Evolutionary conservation across 768 basidiomycete genomes (phyloP).

Genomic region (Lactarius pseudohatsudake): DNA sequence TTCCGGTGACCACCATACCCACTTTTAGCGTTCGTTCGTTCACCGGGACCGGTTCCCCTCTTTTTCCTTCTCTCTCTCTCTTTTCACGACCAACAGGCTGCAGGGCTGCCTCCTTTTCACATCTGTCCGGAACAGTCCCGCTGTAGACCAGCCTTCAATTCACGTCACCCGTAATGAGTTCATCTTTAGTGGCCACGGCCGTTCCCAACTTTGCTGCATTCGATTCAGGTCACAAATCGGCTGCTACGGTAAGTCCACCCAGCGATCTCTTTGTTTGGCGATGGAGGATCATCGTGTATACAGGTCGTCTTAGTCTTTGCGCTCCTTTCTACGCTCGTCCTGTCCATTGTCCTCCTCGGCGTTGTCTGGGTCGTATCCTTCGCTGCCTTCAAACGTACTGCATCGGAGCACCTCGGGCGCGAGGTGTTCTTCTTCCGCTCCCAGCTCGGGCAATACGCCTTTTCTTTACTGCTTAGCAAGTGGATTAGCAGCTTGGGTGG

Average conservation of each 20-base stretch:
- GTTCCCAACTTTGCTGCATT: constrained; percentile 6
- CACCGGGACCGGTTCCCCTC: constrained; percentile 27
- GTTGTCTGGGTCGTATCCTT: constrained; percentile 27
- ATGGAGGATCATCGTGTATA: neutral
- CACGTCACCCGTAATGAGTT: constrained; percentile 5
- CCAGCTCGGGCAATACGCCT: constrained; percentile 68
- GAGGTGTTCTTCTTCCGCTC: constrained; percentile 69
- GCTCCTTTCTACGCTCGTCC: constrained; percentile 22
- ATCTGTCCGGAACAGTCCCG: constrained; percentile 33
- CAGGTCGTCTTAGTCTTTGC: constrained; percentile 21
- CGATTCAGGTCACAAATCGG: constrained; percentile 4
- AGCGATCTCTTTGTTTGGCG: neutral
- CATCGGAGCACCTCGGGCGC: constrained; percentile 29
- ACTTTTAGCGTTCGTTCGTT: constrained; percentile 13
- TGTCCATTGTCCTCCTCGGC: constrained; percentile 25
- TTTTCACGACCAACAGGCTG: constrained; percentile 34
- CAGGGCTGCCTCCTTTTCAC: constrained; percentile 38
- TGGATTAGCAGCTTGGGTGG: constrained; percentile 53
- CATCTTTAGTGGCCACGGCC: neutral
- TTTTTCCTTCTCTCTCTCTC: constrained; percentile 25
- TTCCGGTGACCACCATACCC: constrained; percentile 13
- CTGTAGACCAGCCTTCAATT: constrained; percentile 22
- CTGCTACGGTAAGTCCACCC: constrained; percentile 10
- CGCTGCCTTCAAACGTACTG: constrained; percentile 36
- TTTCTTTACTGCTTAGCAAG: constrained; percentile 60